Evolutionary conservation across 2,329 filamentous ascomycete species (phyloP).

Genomic region (Colletotrichum eremochloae): DNA sequence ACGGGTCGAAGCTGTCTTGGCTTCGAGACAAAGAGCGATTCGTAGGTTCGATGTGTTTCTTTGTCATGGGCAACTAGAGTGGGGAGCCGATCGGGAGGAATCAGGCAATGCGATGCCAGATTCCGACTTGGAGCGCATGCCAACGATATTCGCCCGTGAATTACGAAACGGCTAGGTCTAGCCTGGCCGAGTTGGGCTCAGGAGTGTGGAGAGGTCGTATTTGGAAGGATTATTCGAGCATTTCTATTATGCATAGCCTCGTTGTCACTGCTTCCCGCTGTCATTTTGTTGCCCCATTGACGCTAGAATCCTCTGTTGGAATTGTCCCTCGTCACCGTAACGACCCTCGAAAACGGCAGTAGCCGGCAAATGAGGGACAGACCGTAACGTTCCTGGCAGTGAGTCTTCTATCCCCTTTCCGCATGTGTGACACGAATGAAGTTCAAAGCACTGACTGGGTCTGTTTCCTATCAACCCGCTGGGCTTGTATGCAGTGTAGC

Average conservation of each 20-base stretch:
- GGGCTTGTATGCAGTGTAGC: slow-evolving; percentile 21
- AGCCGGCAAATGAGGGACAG: not conserved
- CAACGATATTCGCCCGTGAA: slow-evolving; percentile 18
- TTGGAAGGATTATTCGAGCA: slow-evolving; percentile 32
- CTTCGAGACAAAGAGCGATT: slow-evolving; percentile 33
- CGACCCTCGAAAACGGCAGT: slow-evolving; percentile 9
- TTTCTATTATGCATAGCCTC: slow-evolving; percentile 8
- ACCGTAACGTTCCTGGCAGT: slow-evolving; percentile 33
- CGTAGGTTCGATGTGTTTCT: slow-evolving; percentile 21
- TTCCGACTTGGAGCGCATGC: slow-evolving; percentile 21
- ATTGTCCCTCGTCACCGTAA: slow-evolving; percentile 30
- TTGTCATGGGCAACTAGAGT: slow-evolving; percentile 30
- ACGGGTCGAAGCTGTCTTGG: slow-evolving; percentile 7
- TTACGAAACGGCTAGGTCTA: slow-evolving; percentile 2
- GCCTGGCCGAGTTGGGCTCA: not conserved
- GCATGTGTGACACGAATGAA: slow-evolving; percentile 13
- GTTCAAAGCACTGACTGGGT: slow-evolving; percentile 21
- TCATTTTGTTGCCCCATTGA: slow-evolving; percentile 41
- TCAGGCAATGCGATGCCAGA: slow-evolving; percentile 5
- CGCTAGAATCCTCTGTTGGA: slow-evolving; percentile 24
- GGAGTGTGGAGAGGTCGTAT: slow-evolving; percentile 17
- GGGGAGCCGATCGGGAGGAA: not conserved
- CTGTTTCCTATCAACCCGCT: slow-evolving; percentile 4
- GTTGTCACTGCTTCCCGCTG: slow-evolving; percentile 7
- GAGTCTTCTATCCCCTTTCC: slow-evolving; percentile 10